A percentile compares a stretch with the other conserved stretches of the same genome.
phyloP scores from a whole-genome alignment of 1,284 basidiomycete species.

The Cronartium ribicola region DNA sequence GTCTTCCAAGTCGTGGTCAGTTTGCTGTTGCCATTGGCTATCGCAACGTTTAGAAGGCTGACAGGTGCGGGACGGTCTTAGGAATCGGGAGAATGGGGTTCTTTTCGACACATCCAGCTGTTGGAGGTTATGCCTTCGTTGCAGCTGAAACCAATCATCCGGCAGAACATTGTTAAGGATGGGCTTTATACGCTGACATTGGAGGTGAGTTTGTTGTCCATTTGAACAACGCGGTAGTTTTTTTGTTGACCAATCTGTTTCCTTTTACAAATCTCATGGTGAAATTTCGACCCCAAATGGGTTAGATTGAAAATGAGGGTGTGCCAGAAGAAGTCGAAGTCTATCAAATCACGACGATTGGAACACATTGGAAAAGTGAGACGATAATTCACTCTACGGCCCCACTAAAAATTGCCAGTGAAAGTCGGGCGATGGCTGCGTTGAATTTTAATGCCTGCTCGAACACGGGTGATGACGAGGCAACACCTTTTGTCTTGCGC shows the following conservation, averaged over 20 bases:
- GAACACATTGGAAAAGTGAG: slow-evolving; percentile 28
- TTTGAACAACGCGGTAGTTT: neutral
- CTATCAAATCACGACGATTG: slow-evolving; percentile 27
- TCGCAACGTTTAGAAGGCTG: neutral
- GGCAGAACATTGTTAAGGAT: slow-evolving; percentile 58
- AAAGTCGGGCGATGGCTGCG: neutral
- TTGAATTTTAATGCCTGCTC: slow-evolving; percentile 16
- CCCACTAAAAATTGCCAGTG: neutral
- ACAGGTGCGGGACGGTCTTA: slow-evolving; percentile 21
- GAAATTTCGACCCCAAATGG: neutral
- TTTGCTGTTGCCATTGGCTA: neutral
- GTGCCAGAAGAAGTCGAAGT: slow-evolving; percentile 34
- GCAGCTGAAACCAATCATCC: slow-evolving; percentile 56
- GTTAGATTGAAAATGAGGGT: slow-evolving; percentile 22
- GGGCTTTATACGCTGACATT: slow-evolving; percentile 60
- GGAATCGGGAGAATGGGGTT: slow-evolving; percentile 58
- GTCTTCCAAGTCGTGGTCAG: slow-evolving; percentile 24
- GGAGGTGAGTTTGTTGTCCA: slow-evolving; percentile 50
- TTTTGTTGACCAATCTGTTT: neutral
- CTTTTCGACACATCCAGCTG: slow-evolving; percentile 58
- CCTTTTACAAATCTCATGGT: neutral
- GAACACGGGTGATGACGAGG: neutral
- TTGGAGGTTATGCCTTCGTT: slow-evolving; percentile 63
- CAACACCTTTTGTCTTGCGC: slow-evolving; percentile 2
- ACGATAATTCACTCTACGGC: neutral